Conservation (phyloP, 768 basidiomycete species). For the Dacryopinax spathularia region DNA sequence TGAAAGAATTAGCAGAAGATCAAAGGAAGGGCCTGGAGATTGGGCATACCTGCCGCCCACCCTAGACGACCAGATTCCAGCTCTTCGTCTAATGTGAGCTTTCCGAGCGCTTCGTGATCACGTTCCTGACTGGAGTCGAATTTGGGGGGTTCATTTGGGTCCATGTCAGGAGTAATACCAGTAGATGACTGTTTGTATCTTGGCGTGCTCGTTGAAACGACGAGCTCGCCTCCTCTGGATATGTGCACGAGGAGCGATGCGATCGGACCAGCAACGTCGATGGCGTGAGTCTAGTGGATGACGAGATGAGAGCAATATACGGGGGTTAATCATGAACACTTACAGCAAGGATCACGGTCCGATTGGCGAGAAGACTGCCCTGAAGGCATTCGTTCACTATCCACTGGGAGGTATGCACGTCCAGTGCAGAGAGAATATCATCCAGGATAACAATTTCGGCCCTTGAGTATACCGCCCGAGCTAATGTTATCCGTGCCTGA, state of each 20-base stretch:
- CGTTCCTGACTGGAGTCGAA: no score
- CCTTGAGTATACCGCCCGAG: constrained; percentile 43
- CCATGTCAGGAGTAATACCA: background rate
- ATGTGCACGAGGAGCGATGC: background rate
- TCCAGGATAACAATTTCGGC: constrained; percentile 49
- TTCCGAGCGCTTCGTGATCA: background rate
- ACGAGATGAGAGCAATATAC: background rate
- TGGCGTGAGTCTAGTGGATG: background rate
- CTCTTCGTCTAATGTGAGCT: background rate
- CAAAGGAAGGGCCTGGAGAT: background rate
- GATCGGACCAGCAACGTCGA: background rate
- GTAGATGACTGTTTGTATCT: background rate
- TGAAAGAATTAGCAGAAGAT: background rate
- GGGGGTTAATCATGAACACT: constrained; percentile 13
- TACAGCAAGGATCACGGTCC: constrained; percentile 44
- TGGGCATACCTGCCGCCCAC: background rate
- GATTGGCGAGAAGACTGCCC: constrained; percentile 33
- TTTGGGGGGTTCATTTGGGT: no score
- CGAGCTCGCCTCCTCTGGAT: background rate
- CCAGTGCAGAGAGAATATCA: constrained; percentile 27
- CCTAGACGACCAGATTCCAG: background rate
- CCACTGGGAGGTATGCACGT: constrained; percentile 26
- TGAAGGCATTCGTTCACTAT: constrained; percentile 34
- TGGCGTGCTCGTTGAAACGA: background rate
- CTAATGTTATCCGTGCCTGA: constrained; percentile 39